phyloP scores from a whole-genome alignment of 1,284 basidiomycete species.

The Boletellus deceptivus region DNA sequence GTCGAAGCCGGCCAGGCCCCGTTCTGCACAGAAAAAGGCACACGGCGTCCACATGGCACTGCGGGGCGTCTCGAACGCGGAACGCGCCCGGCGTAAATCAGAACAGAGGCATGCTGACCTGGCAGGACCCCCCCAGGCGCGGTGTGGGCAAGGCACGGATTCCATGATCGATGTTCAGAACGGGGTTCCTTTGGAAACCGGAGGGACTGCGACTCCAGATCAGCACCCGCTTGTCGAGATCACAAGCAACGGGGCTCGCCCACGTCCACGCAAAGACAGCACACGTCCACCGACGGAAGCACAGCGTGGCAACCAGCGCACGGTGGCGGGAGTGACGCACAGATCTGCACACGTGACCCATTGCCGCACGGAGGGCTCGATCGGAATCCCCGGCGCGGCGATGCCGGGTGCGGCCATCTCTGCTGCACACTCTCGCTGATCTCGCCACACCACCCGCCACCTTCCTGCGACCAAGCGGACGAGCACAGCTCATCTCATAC shows the following conservation, averaged over 20 bases:
- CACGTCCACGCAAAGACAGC: conserved; percentile 26
- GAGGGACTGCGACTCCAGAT: conserved; percentile 26
- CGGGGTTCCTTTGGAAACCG: conserved; percentile 30
- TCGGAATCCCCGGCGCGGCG: conserved; percentile 22
- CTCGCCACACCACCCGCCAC: too few relatives aligned
- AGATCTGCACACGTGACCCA: too few relatives aligned
- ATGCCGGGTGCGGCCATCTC: too few relatives aligned
- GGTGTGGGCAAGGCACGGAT: conserved; percentile 24
- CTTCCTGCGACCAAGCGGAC: too few relatives aligned
- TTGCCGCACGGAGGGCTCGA: conserved; percentile 11
- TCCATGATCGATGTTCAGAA: conserved; percentile 32
- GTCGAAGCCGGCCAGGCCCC: conserved; percentile 20
- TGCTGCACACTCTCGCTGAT: too few relatives aligned
- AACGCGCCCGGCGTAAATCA: conserved; percentile 24
- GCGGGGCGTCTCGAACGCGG: conserved; percentile 15
- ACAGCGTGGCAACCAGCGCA: conserved; percentile 23
- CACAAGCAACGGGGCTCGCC: conserved; percentile 20
- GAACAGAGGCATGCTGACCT: conserved; percentile 28
- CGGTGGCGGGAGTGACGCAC: conserved; percentile 6
- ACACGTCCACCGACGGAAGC: conserved; percentile 24
- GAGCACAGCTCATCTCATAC: not conserved
- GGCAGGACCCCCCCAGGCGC: conserved; percentile 10
- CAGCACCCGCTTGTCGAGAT: conserved; percentile 24
- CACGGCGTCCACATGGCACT: conserved; percentile 23
- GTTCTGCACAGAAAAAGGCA: conserved; percentile 19